phyloP scores from a whole-genome alignment of 192 early-diverging fungal species.

The Paraglomus occultum region DNA sequence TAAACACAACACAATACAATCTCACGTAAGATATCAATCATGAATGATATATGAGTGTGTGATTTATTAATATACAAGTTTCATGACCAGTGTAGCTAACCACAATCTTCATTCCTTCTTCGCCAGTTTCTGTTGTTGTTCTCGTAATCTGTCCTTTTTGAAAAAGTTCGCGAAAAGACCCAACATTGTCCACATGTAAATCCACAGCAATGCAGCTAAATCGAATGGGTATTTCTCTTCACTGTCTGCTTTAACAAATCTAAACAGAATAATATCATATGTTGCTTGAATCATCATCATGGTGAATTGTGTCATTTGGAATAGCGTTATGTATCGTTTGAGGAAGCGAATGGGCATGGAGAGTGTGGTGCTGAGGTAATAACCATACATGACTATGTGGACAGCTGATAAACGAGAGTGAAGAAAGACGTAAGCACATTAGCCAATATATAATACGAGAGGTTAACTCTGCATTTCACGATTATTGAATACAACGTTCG shows the following conservation, averaged over 20 bases:
- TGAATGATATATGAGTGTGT: no score
- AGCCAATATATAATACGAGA: neutral
- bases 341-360: conserved; percentile 57
- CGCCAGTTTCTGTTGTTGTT: neutral
- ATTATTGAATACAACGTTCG: no score
- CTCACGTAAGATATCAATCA: no score
- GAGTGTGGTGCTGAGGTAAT: conserved; percentile 55
- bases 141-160: conserved; percentile 45
- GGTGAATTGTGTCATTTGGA: conserved; percentile 68
- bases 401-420: conserved; percentile 53
- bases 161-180: conserved; percentile 64
- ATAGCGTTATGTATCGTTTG: conserved; percentile 61
- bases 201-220: conserved; percentile 52
- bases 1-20: no score
- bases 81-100: no score
- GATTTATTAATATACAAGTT: no score
- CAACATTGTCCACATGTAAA: conserved; percentile 69
- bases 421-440: conserved; percentile 45
- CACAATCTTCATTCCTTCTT: no score
- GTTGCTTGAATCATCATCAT: conserved; percentile 56
- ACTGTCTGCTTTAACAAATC: conserved; percentile 24
- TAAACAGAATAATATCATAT: conserved; percentile 44
- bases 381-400: conserved; percentile 69
- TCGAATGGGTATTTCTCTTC: conserved; percentile 46
- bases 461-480: neutral